phyloP scores from a whole-genome alignment of 371 early-diverging fungal genomes.

The Conidiobolus incongruus region DNA sequence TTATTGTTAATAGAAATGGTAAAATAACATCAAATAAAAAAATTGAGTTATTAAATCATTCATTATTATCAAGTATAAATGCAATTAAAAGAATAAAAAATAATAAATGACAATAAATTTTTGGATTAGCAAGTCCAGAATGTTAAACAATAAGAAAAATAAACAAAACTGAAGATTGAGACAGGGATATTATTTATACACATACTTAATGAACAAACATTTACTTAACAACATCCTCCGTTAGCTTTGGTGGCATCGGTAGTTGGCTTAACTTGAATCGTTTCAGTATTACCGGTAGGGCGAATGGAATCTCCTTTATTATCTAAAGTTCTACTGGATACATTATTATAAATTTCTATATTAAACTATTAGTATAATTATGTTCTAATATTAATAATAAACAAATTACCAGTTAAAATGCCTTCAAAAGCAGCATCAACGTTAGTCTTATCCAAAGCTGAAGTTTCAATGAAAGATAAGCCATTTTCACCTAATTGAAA shows the following conservation, averaged over 20 bases:
- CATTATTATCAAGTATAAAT: too few relatives aligned
- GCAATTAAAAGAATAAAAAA: too few relatives aligned
- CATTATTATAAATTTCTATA: constrained; percentile 73
- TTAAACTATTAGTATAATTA: background rate
- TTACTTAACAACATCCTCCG: constrained; percentile 62
- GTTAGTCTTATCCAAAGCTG: constrained; percentile 42
- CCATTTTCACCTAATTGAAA: constrained; percentile 20
- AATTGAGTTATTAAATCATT: too few relatives aligned
- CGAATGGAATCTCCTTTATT: constrained; percentile 36
- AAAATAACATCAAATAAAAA: too few relatives aligned
- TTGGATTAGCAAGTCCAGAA: too few relatives aligned
- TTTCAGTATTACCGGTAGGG: constrained; percentile 40
- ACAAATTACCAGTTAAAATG: constrained; percentile 24
- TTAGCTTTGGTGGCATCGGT: constrained; percentile 26
- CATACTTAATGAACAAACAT: too few relatives aligned
- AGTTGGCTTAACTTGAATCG: constrained; percentile 45
- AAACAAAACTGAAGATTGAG: too few relatives aligned
- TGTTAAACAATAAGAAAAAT: too few relatives aligned
- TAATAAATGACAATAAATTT: too few relatives aligned
- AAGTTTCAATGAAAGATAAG: constrained; percentile 45
- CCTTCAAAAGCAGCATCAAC: constrained; percentile 42
- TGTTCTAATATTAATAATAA: background rate
- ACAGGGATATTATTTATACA: too few relatives aligned
- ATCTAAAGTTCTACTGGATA: constrained; percentile 79
- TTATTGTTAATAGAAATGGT: too few relatives aligned